Conservation (phyloP, 202 grass and related monocot species). For the Cymbopogon flexuosus region DNA sequence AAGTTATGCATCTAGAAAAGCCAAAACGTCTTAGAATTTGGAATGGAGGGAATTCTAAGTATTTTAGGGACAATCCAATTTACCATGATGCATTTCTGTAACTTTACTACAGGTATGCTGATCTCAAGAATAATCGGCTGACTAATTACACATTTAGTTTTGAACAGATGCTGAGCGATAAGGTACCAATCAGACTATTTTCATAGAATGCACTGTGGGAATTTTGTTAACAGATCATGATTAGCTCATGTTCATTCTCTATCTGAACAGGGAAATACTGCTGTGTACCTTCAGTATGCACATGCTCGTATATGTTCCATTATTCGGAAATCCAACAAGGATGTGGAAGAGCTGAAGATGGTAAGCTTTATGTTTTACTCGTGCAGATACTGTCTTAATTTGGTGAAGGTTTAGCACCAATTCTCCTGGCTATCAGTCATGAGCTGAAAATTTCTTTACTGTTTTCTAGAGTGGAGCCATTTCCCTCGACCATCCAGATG, state of each 20-base stretch:
- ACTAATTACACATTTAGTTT: constrained; percentile 97
- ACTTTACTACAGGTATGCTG: constrained; percentile 70
- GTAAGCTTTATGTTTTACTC: constrained; percentile 41
- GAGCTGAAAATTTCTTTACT: constrained; percentile 13
- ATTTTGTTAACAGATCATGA: not conserved
- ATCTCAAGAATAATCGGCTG: constrained; percentile 92
- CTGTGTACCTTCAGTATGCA: constrained; percentile 91
- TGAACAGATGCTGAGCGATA: constrained; percentile 94
- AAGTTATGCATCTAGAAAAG: no score
- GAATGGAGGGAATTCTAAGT: not conserved
- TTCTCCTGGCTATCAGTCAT: not conserved
- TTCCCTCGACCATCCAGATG: constrained; percentile 66
- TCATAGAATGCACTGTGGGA: not conserved
- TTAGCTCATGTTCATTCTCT: constrained; percentile 25
- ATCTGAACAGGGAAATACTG: constrained; percentile 81
- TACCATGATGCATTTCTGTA: constrained; percentile 19
- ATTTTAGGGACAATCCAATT: constrained; percentile 12
- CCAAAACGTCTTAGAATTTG: no score
- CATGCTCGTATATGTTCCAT: constrained; percentile 97
- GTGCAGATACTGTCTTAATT: not conserved
- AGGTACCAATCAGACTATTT: constrained; percentile 48
- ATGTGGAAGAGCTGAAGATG: constrained; percentile 66
- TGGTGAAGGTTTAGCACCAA: not conserved
- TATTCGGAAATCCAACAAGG: constrained; percentile 80
- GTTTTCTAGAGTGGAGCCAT: constrained; percentile 54